Percentiles rank a stretch among this genome's conserved stretches.
Evolutionary conservation across 2,329 filamentous ascomycete species (phyloP).

Genomic region (Cladorrhinum sp.): DNA sequence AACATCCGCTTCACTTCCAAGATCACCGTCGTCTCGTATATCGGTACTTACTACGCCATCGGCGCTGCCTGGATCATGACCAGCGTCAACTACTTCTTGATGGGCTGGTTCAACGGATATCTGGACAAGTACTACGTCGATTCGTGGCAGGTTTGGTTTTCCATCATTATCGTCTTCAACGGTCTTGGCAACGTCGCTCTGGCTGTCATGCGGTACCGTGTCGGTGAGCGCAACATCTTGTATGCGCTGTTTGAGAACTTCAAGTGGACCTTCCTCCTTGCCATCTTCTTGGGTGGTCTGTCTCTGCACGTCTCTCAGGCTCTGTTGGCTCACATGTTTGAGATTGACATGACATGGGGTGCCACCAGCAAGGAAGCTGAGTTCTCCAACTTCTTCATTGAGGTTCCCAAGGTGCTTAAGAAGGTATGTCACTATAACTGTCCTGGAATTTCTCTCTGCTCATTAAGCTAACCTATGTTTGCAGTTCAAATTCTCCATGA

Average conservation of each 20-base stretch:
- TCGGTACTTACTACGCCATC: constrained; percentile 78
- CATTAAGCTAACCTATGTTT: constrained; percentile 2
- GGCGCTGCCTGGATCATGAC: constrained; percentile 74
- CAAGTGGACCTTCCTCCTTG: constrained; percentile 71
- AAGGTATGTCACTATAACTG: constrained; percentile 56
- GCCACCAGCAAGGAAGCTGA: constrained; percentile 80
- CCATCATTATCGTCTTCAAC: constrained; percentile 75
- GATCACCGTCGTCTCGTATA: constrained; percentile 72
- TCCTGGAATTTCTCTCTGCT: background rate
- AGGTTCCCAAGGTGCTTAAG: constrained; percentile 74
- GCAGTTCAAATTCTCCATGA: constrained; percentile 70
- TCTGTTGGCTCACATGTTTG: constrained; percentile 77
- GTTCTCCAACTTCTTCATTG: constrained; percentile 80
- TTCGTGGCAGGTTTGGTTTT: constrained; percentile 77
- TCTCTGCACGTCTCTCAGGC: constrained; percentile 79
- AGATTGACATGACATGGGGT: constrained; percentile 83
- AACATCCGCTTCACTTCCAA: constrained; percentile 74
- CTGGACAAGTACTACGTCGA: constrained; percentile 79
- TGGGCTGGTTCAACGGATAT: constrained; percentile 73
- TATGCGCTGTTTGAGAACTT: constrained; percentile 61
- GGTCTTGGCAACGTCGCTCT: constrained; percentile 70
- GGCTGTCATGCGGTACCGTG: constrained; percentile 69
- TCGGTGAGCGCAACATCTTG: constrained; percentile 60
- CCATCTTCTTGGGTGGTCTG: constrained; percentile 79
- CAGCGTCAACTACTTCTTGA: constrained; percentile 69